Evolutionary conservation across 176 grass and related monocot species (phyloP).

Genomic region (Raddia guianensis): DNA sequence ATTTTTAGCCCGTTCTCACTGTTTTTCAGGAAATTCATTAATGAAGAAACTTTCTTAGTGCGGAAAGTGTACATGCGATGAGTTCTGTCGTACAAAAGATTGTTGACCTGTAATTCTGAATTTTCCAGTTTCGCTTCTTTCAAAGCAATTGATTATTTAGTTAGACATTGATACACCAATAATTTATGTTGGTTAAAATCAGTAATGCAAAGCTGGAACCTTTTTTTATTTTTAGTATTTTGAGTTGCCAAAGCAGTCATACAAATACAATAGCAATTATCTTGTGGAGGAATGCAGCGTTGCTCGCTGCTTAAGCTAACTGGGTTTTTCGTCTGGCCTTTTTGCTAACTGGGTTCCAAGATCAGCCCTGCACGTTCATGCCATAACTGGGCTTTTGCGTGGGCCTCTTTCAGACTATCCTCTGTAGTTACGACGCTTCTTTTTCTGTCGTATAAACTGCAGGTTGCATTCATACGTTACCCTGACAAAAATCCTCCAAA

Average conservation of each 20-base stretch:
- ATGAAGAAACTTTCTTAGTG: slow-evolving; percentile 20
- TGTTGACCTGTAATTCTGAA: slow-evolving; percentile 9
- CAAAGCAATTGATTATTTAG: slow-evolving; percentile 19
- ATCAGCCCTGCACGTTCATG: not conserved
- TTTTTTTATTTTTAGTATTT: not conserved
- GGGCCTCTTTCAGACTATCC: not conserved
- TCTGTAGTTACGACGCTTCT: not conserved
- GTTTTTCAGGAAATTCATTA: slow-evolving; percentile 15
- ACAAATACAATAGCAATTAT: not conserved
- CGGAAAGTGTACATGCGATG: slow-evolving; percentile 53
- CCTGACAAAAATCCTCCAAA: no score
- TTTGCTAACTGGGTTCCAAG: not conserved
- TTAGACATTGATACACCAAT: slow-evolving; percentile 1
- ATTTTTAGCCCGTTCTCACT: not conserved
- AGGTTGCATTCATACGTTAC: not conserved
- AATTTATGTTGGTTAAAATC: slow-evolving; percentile 1
- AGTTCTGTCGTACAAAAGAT: slow-evolving; percentile 31
- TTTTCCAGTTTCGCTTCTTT: slow-evolving; percentile 8
- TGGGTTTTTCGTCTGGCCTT: not conserved
- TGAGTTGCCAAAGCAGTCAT: not conserved
- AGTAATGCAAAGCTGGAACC: not conserved
- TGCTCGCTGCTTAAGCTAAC: not conserved
- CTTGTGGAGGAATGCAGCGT: not conserved
- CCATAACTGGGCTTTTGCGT: not conserved
- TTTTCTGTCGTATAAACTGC: not conserved